Evolutionary conservation across 2,329 filamentous ascomycete species (phyloP).

Genomic region (Calonectria multiphialidica): DNA sequence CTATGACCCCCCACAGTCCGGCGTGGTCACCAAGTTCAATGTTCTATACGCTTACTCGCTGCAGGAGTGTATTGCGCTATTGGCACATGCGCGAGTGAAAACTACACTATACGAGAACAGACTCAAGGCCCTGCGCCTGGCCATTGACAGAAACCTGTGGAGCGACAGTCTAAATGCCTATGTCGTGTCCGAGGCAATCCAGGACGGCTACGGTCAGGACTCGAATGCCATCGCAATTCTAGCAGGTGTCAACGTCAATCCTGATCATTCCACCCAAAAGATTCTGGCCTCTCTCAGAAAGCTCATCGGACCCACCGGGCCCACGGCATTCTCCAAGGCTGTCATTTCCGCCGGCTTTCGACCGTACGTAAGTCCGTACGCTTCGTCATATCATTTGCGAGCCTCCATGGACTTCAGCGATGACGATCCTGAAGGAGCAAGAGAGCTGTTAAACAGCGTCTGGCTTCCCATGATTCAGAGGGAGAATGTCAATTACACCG

Average conservation of each 20-base stretch:
- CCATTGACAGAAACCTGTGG: constrained; percentile 43
- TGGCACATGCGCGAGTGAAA: constrained; percentile 34
- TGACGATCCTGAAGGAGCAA: constrained; percentile 5
- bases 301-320: neutral
- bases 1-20: constrained; percentile 47
- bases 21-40: constrained; percentile 48
- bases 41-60: constrained; percentile 47
- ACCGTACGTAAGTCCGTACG: constrained; percentile 43
- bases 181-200: constrained; percentile 35
- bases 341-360: constrained; percentile 23
- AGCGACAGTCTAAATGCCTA: constrained; percentile 18
- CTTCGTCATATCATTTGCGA: constrained; percentile 47
- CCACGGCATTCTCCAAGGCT: constrained; percentile 7
- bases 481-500: constrained; percentile 42
- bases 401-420: constrained; percentile 38
- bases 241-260: constrained; percentile 35
- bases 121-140: constrained; percentile 37
- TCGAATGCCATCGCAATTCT: constrained; percentile 49
- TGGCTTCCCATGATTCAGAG: constrained; percentile 45
- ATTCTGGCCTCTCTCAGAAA: constrained; percentile 8
- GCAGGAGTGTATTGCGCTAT: constrained; percentile 39
- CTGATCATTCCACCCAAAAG: neutral
- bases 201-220: constrained; percentile 44
- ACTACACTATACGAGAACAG: constrained; percentile 35
- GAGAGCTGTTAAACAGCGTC: constrained; percentile 32